Percentiles rank a stretch among this genome's conserved stretches.
These are phyloP conservation scores for Saccharomycodes ludwigii DNA, from an alignment of 805 yeast genomes.

Conservation along the genomic window DNA sequence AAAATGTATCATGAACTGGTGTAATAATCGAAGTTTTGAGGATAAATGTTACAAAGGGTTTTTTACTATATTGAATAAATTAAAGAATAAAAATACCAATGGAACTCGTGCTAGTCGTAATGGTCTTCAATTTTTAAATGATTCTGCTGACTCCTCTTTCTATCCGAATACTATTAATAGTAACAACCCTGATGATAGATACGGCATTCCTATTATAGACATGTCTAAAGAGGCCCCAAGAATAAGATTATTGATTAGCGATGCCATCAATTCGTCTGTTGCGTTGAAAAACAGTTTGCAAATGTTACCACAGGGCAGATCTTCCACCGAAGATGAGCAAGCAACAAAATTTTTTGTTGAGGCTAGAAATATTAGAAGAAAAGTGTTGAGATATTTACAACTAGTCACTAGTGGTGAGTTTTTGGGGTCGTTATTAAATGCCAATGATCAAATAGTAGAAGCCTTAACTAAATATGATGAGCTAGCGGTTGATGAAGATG, in stretches of 20 bases:
- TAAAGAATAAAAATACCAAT: not conserved
- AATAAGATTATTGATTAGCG: slow-evolving; percentile 56
- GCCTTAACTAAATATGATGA: slow-evolving; percentile 62
- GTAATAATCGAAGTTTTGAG: too few species aligned
- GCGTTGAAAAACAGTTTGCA: slow-evolving; percentile 50
- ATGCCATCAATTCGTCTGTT: slow-evolving; percentile 64
- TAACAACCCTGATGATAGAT: slow-evolving; percentile 22
- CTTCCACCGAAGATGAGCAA: slow-evolving; percentile 51
- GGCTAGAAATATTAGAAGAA: slow-evolving; percentile 65
- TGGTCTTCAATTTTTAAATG: slow-evolving; percentile 44
- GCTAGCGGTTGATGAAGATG: slow-evolving; percentile 32
- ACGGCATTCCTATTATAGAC: slow-evolving; percentile 55
- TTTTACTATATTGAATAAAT: slow-evolving; percentile 30
- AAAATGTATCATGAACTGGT: slow-evolving; percentile 29
- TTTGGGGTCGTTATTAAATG: slow-evolving; percentile 75
- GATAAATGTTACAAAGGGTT: not conserved
- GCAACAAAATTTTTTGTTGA: slow-evolving; percentile 59
- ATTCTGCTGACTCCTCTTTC: slow-evolving; percentile 35
- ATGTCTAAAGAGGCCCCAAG: slow-evolving; percentile 61
- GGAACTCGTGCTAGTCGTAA: slow-evolving; percentile 10
- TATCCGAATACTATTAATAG: slow-evolving; percentile 19
- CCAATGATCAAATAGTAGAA: slow-evolving; percentile 79
- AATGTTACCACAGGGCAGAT: slow-evolving; percentile 31
- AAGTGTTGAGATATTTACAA: slow-evolving; percentile 72
- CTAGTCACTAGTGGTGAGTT: slow-evolving; percentile 74